Evolutionary conservation across 129 eudicot genomes (phyloP), one percentile per base, ranked within the genome.

Genomic region (Artemisia tridentata): DNA sequence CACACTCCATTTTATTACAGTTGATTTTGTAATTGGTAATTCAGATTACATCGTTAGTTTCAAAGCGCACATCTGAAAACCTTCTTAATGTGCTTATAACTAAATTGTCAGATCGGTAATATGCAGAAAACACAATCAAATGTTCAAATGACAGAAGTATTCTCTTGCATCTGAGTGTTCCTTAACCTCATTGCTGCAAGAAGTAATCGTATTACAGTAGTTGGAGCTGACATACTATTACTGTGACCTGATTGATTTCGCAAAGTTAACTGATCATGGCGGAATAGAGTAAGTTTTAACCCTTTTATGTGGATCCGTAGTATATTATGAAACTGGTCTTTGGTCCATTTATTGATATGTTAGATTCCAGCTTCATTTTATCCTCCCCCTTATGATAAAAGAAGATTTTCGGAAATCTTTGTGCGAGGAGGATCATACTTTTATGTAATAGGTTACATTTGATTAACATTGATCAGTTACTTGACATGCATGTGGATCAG

Each of bases 361-460:
- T 62, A 62, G 23, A 20, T 72, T 73, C 27, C 31, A 4, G 69
- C 52, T 63, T 73, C 51, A 31, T 6, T 29, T 65, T 48, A 63
- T 73, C 47, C 78, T 63, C 72, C 78, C 63, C 78, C 78, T 38
- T 72, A 51, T 11, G 65, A 53, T 65, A 21, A 64, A 73, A 31
- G 45, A 51, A 29, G 31, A 31, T n/a, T 62, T 63, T 63, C 8
- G 46, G 53, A 62, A 63, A 73, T 73, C 71, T 29, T n/a, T n/a
- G n/a, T n/a, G n/a, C n/a, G n/a, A n/a, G n/a, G n/a, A n/a, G n/a
- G n/a, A n/a, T n/a, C n/a, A 17, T 63, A 55, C 38, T 66, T 49
- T 48, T 74, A 45, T 74, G 79, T 74, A 43, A 55, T 5, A 74
- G 47, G 57, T 34, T 38, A 63, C 15, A 65, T 53, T 7, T 53